Percentiles rank a stretch among this genome's conserved stretches.
Conservation (phyloP, 371 early-diverging fungal species). For the Circinella umbellata region DNA sequence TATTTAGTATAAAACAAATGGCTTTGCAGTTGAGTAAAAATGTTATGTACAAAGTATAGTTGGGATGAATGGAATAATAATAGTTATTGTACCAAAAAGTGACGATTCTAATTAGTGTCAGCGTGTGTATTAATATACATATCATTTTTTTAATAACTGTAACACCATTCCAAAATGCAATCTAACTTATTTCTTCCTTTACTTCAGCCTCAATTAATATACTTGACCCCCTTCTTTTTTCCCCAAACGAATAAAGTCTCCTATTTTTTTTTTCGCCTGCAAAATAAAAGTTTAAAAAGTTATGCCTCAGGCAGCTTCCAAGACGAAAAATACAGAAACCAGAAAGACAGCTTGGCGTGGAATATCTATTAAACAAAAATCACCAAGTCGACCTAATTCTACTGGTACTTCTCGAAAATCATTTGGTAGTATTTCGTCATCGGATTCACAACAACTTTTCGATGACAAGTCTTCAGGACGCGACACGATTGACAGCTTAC, state of each 20-base stretch:
- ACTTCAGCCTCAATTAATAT: not conserved
- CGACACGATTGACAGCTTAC: not conserved
- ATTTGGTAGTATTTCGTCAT: not conserved
- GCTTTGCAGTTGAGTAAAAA: too few species aligned
- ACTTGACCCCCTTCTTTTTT: not conserved
- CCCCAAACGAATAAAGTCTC: too few species aligned
- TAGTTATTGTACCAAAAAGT: too few species aligned
- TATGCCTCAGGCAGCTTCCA: not conserved
- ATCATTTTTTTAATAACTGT: too few species aligned
- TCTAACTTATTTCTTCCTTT: too few species aligned
- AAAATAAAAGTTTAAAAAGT: not conserved
- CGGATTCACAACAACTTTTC: not conserved
- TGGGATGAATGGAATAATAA: too few species aligned
- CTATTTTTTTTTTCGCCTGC: too few species aligned
- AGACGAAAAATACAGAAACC: not conserved
- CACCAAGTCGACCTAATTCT: not conserved
- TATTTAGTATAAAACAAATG: too few species aligned
- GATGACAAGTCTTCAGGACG: conserved; percentile 3
- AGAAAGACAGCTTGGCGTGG: conserved; percentile 1
- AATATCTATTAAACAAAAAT: not conserved
- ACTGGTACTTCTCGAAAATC: conserved; percentile 1
- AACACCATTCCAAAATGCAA: too few species aligned
- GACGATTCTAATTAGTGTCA: too few species aligned
- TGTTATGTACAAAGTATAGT: too few species aligned
- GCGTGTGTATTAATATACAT: too few species aligned